Conservation (phyloP, 129 eudicot genomes). For the Calendula officinalis region DNA sequence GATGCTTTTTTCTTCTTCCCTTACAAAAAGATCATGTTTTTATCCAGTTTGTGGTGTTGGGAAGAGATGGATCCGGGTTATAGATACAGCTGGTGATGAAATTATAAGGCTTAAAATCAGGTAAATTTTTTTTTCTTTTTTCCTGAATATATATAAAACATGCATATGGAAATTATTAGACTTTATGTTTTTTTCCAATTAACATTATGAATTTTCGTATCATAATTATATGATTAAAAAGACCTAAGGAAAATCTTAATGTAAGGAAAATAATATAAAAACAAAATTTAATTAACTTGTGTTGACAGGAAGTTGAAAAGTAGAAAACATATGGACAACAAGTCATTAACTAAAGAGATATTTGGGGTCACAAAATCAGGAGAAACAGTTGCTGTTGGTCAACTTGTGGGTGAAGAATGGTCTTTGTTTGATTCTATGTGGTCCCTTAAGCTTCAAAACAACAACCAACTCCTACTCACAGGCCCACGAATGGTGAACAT, state of each 20-base stretch:
- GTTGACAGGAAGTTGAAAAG: constrained; percentile 44
- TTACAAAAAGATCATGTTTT: constrained; percentile 47
- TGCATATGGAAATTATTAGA: neutral
- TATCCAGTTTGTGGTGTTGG: constrained; percentile 44
- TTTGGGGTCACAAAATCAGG: constrained; percentile 53
- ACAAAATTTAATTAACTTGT: constrained; percentile 10
- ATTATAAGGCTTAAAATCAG: constrained; percentile 74
- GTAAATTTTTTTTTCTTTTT: constrained; percentile 32
- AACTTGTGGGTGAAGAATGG: constrained; percentile 57
- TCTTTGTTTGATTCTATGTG: constrained; percentile 57
- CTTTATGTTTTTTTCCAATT: neutral
- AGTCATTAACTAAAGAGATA: constrained; percentile 42
- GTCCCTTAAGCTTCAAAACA: constrained; percentile 50
- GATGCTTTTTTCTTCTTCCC: constrained; percentile 50
- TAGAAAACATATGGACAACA: constrained; percentile 30
- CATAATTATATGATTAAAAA: neutral
- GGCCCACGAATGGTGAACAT: constrained; percentile 62
- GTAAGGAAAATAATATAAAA: neutral
- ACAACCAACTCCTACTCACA: constrained; percentile 47
- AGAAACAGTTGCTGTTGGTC: constrained; percentile 51
- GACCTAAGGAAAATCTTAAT: neutral
- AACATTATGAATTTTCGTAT: neutral
- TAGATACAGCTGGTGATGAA: constrained; percentile 61
- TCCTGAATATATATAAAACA: neutral
- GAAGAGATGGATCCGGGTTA: constrained; percentile 51